A percentile compares a stretch with the other conserved stretches of the same genome.
These are phyloP conservation scores for Fusarium protoensiforme DNA, from an alignment of 2,329 filamentous ascomycete species.

Conservation along the genomic window DNA sequence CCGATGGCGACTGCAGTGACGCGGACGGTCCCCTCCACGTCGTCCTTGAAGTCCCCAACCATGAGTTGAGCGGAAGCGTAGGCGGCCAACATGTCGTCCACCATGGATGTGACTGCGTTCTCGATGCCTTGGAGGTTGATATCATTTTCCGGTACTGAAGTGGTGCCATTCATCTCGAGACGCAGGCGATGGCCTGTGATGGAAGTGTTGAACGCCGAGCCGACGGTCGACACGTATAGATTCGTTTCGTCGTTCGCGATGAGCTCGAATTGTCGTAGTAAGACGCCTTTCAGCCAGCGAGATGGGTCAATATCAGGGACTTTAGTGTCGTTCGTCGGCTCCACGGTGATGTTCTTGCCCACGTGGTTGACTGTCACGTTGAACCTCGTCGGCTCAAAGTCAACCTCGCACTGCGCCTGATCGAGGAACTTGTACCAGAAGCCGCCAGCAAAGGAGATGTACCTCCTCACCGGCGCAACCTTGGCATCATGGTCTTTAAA, in stretches of 20 bases:
- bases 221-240: constrained; percentile 49
- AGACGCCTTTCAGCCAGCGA: constrained; percentile 19
- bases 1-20: constrained; percentile 14
- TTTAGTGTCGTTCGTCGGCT: constrained; percentile 1
- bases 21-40: background rate
- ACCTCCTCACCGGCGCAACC: background rate
- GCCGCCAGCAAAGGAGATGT: constrained; percentile 9
- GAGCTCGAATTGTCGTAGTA: constrained; percentile 48
- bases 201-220: constrained; percentile 48
- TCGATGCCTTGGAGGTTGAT: background rate
- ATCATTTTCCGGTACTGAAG: background rate
- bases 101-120: background rate
- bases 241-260: constrained; percentile 51
- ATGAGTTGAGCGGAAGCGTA: constrained; percentile 3
- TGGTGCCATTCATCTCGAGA: constrained; percentile 11
- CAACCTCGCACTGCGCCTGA: constrained; percentile 2
- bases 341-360: constrained; percentile 18
- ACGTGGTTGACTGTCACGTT: constrained; percentile 4
- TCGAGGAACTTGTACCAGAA: constrained; percentile 7
- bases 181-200: constrained; percentile 32
- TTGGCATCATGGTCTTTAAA: background rate
- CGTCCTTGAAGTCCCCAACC: background rate
- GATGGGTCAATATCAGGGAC: constrained; percentile 7
- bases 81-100: background rate
- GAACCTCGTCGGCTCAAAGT: constrained; percentile 15